A percentile compares a stretch with the other conserved stretches of the same genome.
Evolutionary conservation across 768 basidiomycete species (phyloP).

Genomic region (Agaricus blazei): DNA sequence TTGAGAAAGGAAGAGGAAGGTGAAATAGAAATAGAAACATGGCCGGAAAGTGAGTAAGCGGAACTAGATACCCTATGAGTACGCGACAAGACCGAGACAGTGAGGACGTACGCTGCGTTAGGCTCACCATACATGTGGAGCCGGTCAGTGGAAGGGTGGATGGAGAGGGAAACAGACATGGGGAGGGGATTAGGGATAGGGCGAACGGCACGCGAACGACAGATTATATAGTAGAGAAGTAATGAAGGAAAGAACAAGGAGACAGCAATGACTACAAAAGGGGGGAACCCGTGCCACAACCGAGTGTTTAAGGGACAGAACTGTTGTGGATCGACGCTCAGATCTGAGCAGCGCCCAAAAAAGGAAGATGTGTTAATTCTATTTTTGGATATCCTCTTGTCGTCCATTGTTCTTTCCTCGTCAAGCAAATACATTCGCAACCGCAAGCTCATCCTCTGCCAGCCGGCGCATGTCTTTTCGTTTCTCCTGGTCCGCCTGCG

Average conservation of each 20-base stretch:
- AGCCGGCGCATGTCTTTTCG: slow-evolving; percentile 62
- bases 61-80: slow-evolving; percentile 44
- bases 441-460: slow-evolving; percentile 75
- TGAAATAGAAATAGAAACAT: slow-evolving; percentile 61
- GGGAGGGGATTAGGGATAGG: slow-evolving; percentile 14
- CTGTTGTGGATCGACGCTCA: background rate
- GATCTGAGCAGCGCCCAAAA: background rate
- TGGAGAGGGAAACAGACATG: slow-evolving; percentile 67
- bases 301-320: background rate
- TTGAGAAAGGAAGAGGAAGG: slow-evolving; percentile 55
- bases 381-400: slow-evolving; percentile 6
- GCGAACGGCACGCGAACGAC: slow-evolving; percentile 12
- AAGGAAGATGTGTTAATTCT: background rate
- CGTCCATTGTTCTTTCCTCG: background rate
- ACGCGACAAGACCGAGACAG: background rate
- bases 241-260: slow-evolving; percentile 13
- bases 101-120: slow-evolving; percentile 50
- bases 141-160: slow-evolving; percentile 50
- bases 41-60: slow-evolving; percentile 83
- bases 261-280: slow-evolving; percentile 18
- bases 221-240: slow-evolving; percentile 4
- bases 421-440: slow-evolving; percentile 86
- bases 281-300: background rate
- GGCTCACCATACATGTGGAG: slow-evolving; percentile 71
- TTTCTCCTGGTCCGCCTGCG: slow-evolving; percentile 56